Evolutionary conservation across 176 grass and related monocot genomes (phyloP).

Genomic region (Lolium rigidum): DNA sequence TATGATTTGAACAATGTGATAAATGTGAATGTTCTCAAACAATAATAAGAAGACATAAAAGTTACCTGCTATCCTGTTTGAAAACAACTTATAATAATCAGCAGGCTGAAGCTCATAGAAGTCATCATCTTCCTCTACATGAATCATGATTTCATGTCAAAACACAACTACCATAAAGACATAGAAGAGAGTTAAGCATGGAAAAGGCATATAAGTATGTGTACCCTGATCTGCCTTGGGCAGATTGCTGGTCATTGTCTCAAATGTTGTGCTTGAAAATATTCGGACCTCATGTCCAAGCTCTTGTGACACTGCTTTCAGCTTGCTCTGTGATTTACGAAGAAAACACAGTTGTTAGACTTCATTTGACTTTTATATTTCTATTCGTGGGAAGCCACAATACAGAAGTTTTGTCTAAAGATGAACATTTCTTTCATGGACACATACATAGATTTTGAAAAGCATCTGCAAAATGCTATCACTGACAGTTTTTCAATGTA

Average conservation of each 20-base stretch:
- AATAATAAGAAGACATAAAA: constrained; percentile 18
- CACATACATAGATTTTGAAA: background rate
- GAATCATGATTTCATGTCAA: constrained; percentile 40
- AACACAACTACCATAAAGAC: background rate
- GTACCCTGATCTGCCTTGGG: constrained; percentile 70
- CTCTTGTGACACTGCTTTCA: constrained; percentile 69
- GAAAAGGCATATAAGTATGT: background rate
- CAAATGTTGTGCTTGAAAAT: constrained; percentile 63
- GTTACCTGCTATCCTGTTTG: constrained; percentile 72
- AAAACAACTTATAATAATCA: constrained; percentile 74
- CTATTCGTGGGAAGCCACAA: background rate
- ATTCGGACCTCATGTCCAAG: constrained; percentile 75
- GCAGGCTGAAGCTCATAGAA: constrained; percentile 93
- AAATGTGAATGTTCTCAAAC: constrained; percentile 22
- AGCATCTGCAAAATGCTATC: background rate
- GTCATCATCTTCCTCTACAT: constrained; percentile 83
- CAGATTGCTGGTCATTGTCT: constrained; percentile 47
- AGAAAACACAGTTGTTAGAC: constrained; percentile 14
- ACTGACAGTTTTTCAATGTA: background rate
- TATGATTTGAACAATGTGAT: constrained; percentile 1
- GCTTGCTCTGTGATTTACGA: constrained; percentile 65
- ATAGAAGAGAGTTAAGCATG: background rate
- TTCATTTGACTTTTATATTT: background rate
- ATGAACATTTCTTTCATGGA: background rate
- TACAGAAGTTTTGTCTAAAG: background rate